These are phyloP conservation scores for Penicillium sumatraense DNA, from an alignment of 2,329 filamentous ascomycete genomes.

Conservation along the genomic window DNA sequence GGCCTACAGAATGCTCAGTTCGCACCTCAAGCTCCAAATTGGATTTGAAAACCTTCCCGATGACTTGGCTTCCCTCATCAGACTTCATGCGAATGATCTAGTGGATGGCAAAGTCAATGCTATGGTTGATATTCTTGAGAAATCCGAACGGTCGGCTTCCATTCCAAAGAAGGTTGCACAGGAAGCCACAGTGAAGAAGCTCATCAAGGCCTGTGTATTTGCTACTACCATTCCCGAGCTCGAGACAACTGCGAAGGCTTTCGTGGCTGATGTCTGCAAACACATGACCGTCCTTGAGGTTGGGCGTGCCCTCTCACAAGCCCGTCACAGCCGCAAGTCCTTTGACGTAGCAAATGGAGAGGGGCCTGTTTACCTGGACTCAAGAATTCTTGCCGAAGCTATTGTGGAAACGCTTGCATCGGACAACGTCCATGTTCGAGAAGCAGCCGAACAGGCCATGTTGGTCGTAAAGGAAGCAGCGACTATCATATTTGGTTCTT, in stretches of 20 bases:
- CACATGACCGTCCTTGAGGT: slow-evolving; percentile 93
- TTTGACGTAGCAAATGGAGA: slow-evolving; percentile 89
- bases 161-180: slow-evolving; percentile 85
- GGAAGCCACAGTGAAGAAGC: slow-evolving; percentile 78
- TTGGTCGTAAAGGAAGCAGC: slow-evolving; percentile 77
- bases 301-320: slow-evolving; percentile 78
- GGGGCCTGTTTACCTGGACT: slow-evolving; percentile 84
- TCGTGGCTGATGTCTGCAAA: slow-evolving; percentile 80
- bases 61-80: slow-evolving; percentile 80
- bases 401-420: slow-evolving; percentile 89
- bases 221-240: slow-evolving; percentile 82
- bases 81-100: slow-evolving; percentile 87
- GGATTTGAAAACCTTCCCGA: slow-evolving; percentile 87
- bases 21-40: slow-evolving; percentile 88
- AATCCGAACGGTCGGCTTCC: slow-evolving; percentile 78
- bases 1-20: slow-evolving; percentile 82
- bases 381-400: slow-evolving; percentile 83
- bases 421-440: slow-evolving; percentile 77
- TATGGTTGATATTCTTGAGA: slow-evolving; percentile 69
- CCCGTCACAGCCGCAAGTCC: slow-evolving; percentile 74
- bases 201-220: slow-evolving; percentile 87
- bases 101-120: slow-evolving; percentile 73
- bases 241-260: slow-evolving; percentile 72
- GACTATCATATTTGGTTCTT: slow-evolving; percentile 76
- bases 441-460: slow-evolving; percentile 80